Evolutionary conservation across 352 stramenopile genomes (phyloP).

Genomic region (Globisporangium sylvaticum): DNA sequence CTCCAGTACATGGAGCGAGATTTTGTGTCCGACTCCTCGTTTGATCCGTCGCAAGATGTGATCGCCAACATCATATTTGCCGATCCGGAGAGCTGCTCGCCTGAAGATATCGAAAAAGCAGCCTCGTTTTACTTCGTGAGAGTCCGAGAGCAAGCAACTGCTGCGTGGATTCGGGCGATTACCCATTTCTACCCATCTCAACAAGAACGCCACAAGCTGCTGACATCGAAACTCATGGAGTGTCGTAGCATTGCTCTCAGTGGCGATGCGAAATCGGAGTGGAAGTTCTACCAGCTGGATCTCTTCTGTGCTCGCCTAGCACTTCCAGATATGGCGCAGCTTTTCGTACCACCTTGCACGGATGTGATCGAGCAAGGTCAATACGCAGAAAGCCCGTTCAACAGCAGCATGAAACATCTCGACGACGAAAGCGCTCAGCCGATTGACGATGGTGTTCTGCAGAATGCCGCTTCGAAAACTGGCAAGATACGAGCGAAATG

Average conservation of each 20-base stretch:
- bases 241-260: constrained; percentile 36
- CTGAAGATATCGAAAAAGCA: constrained; percentile 35
- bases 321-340: constrained; percentile 68
- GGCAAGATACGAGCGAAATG: constrained; percentile 65
- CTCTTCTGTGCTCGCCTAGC: constrained; percentile 74
- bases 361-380: constrained; percentile 54
- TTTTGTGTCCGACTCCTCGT: constrained; percentile 9
- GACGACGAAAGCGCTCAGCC: constrained; percentile 30
- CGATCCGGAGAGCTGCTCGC: constrained; percentile 22
- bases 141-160: constrained; percentile 65
- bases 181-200: constrained; percentile 75
- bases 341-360: constrained; percentile 67
- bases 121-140: constrained; percentile 46
- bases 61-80: constrained; percentile 45
- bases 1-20: constrained; percentile 42
- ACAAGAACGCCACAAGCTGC: constrained; percentile 47
- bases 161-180: constrained; percentile 66
- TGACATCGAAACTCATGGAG: constrained; percentile 50
- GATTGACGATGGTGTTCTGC: constrained; percentile 66
- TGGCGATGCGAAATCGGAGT: constrained; percentile 32
- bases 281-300: constrained; percentile 74
- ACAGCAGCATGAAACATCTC: constrained; percentile 6
- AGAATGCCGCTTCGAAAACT: constrained; percentile 56
- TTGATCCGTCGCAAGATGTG: constrained; percentile 23
- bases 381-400: constrained; percentile 17